Conservation (phyloP, 305 asterid species). For the Fraxinus albicans region DNA sequence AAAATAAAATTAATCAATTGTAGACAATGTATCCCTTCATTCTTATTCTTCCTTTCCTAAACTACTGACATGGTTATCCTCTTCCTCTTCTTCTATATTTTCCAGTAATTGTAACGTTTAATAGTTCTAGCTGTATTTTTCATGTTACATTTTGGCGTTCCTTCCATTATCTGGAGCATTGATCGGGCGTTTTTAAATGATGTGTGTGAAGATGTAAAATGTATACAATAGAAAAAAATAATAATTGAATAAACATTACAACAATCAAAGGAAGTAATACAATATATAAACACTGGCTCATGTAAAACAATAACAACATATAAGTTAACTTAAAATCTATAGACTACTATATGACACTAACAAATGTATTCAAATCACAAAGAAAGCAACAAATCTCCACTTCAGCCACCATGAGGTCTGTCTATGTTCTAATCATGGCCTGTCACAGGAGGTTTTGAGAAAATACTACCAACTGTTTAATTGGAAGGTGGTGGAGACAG, state of each 20-base stretch:
- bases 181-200: not conserved
- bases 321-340: not conserved
- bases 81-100: not conserved
- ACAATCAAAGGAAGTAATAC: not conserved
- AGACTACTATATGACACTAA: not conserved
- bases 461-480: not conserved
- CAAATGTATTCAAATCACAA: not conserved
- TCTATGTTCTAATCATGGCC: not conserved
- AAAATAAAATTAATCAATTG: too few species aligned
- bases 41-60: not conserved
- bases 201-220: not conserved
- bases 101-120: not conserved
- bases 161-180: not conserved
- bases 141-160: not conserved
- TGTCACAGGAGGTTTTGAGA: not conserved
- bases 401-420: not conserved
- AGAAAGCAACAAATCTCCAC: not conserved
- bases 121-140: not conserved
- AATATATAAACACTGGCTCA: not conserved
- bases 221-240: not conserved
- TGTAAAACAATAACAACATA: not conserved
- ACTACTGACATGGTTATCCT: not conserved
- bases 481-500: not conserved
- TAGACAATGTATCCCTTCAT: not conserved
- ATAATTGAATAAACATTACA: not conserved